Conservation (phyloP, 1,139 yeast species). For the Saccharomyces hybrid region DNA sequence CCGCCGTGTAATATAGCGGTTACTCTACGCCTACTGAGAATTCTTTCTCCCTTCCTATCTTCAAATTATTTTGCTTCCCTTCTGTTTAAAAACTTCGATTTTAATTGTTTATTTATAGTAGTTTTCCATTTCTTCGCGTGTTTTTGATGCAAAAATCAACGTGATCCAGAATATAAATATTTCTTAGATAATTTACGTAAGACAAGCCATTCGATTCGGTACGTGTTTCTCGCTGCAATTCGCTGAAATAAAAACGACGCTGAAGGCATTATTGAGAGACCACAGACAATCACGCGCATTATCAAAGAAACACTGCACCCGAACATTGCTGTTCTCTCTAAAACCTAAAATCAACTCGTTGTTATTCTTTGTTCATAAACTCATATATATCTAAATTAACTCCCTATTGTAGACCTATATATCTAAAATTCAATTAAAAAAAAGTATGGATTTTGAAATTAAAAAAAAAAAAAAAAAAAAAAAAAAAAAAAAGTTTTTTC, state of each 20-base stretch:
- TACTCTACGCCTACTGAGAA: neutral
- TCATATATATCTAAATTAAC: neutral
- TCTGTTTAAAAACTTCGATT: neutral
- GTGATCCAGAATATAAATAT: neutral
- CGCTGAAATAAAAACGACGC: no score
- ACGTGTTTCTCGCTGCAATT: neutral
- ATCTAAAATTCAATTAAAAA: no score
- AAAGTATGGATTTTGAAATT: no score
- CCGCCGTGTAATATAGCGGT: neutral
- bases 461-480: no score
- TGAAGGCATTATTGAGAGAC: no score
- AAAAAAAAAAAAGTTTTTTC: no score
- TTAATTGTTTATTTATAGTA: neutral
- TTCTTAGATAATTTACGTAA: neutral
- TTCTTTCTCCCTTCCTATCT: neutral
- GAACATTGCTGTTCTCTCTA: no score
- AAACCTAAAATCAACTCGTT: neutral
- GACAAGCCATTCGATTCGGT: neutral
- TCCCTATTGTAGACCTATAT: neutral
- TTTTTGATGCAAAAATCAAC: neutral
- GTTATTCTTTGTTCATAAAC: neutral
- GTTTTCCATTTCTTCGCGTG: neutral
- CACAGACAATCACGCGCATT: no score
- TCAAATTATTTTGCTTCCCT: neutral
- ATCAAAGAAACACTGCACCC: no score